These are phyloP conservation scores for Peribolospora baueri DNA, from an alignment of 768 basidiomycete species.

Conservation along the genomic window DNA sequence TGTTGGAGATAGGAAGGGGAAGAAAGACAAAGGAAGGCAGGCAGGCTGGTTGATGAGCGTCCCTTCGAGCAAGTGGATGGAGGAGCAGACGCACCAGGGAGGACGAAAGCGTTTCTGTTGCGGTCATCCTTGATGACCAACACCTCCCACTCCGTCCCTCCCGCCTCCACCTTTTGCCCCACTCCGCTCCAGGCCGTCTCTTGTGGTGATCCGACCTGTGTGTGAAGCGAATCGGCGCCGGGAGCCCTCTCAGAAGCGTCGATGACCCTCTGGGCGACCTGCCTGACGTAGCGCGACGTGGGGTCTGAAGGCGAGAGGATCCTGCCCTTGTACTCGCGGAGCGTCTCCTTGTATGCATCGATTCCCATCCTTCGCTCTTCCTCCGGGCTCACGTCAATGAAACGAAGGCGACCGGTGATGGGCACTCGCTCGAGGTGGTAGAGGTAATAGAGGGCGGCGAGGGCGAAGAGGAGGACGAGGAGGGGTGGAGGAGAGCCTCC, in stretches of 20 bases:
- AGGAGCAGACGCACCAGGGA: constrained; percentile 20
- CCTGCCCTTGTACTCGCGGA: constrained; percentile 29
- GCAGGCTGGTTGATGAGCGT: neutral
- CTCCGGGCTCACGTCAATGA: constrained; percentile 48
- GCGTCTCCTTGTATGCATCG: constrained; percentile 23
- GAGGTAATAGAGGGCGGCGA: constrained; percentile 7
- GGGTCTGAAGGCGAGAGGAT: constrained; percentile 46
- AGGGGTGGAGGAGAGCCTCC: constrained; percentile 2
- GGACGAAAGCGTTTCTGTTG: constrained; percentile 1
- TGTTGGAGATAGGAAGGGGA: constrained; percentile 14
- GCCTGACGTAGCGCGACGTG: constrained; percentile 38
- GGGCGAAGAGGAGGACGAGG: constrained; percentile 5
- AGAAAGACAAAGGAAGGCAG: constrained; percentile 5
- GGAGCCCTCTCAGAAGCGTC: constrained; percentile 24
- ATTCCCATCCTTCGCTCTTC: constrained; percentile 32
- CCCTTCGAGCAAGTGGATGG: no score
- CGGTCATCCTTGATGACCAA: neutral
- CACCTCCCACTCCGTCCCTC: constrained; percentile 3
- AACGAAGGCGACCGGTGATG: constrained; percentile 49
- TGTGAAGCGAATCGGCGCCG: constrained; percentile 35
- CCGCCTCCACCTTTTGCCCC: neutral
- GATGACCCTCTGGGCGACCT: constrained; percentile 44
- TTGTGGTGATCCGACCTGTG: constrained; percentile 8
- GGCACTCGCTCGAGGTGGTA: constrained; percentile 44
- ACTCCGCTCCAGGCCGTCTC: neutral